Conservation (phyloP, 2,329 filamentous ascomycete species). For the Drechmeria coniospora region DNA sequence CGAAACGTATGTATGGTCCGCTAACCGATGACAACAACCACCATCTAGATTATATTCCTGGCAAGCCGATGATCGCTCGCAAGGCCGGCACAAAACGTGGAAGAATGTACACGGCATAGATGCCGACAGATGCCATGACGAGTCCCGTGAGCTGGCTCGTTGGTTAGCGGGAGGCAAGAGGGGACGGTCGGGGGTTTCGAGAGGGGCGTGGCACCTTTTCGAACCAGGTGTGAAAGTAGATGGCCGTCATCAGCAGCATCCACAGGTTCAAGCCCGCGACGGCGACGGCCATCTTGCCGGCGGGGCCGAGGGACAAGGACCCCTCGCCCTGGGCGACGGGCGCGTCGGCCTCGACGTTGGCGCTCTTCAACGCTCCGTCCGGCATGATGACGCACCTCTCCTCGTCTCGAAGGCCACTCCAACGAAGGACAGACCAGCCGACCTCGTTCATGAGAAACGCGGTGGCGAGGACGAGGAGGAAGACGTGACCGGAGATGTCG, state of each 20-base stretch:
- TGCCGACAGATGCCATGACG: constrained; percentile 27
- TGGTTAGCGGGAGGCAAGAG: too few species aligned
- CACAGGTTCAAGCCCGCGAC: constrained; percentile 65
- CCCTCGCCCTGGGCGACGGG: constrained; percentile 9
- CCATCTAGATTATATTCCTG: constrained; percentile 30
- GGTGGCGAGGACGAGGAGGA: constrained; percentile 74
- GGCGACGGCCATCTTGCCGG: constrained; percentile 39
- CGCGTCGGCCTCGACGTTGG: constrained; percentile 29
- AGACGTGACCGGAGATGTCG: constrained; percentile 91
- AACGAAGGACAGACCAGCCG: constrained; percentile 37
- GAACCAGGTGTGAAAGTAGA: constrained; percentile 97
- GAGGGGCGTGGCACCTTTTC: too few species aligned
- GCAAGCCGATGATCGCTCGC: constrained; percentile 30
- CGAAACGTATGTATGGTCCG: too few species aligned
- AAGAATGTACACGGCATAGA: constrained; percentile 36
- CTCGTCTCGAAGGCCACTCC: constrained; percentile 30
- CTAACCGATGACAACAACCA: background rate
- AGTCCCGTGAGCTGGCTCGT: constrained; percentile 39
- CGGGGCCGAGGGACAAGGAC: constrained; percentile 23
- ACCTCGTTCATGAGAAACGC: constrained; percentile 72
- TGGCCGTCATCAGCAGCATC: constrained; percentile 98
- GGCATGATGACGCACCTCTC: constrained; percentile 49
- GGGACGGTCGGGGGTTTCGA: too few species aligned
- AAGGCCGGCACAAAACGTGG: constrained; percentile 33
- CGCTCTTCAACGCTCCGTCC: constrained; percentile 51